Evolutionary conservation across 495 filamentous ascomycete species (phyloP).

Genomic region (Neurospora sp.): DNA sequence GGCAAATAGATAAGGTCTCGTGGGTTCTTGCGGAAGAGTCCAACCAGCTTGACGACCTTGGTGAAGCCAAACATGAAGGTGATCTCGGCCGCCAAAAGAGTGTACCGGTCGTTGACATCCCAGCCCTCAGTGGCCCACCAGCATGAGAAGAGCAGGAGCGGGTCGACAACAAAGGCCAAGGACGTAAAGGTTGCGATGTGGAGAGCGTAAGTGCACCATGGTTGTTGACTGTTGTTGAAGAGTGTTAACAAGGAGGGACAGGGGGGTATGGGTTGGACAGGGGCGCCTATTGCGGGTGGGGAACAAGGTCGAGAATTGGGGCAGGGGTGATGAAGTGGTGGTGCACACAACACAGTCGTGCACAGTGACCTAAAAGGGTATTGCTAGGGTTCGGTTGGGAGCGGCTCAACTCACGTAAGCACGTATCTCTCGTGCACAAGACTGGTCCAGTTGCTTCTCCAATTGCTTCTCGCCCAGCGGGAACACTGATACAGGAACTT

Average conservation of each 20-base stretch:
- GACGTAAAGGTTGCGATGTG: slow-evolving; percentile 66
- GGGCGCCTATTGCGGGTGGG: neutral
- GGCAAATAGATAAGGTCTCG: slow-evolving; percentile 59
- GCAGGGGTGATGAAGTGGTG: neutral
- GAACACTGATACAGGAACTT: slow-evolving; percentile 72
- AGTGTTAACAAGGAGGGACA: neutral
- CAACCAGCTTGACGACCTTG: slow-evolving; percentile 68
- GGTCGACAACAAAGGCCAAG: slow-evolving; percentile 55
- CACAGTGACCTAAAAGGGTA: neutral
- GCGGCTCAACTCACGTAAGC: slow-evolving; percentile 47
- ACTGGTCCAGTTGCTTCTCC: slow-evolving; percentile 71
- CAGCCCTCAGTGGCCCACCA: slow-evolving; percentile 39
- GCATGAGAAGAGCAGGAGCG: slow-evolving; percentile 47
- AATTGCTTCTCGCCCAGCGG: slow-evolving; percentile 74
- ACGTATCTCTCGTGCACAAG: slow-evolving; percentile 61
- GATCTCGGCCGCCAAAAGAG: slow-evolving; percentile 42
- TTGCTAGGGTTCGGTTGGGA: neutral
- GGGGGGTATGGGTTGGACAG: neutral
- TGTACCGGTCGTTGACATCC: slow-evolving; percentile 29
- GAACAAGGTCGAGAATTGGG: neutral
- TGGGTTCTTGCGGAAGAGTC: slow-evolving; percentile 62
- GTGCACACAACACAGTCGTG: neutral
- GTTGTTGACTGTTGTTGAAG: slow-evolving; percentile 45
- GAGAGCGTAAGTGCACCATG: slow-evolving; percentile 68
- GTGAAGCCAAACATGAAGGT: slow-evolving; percentile 46